Evolutionary conservation across 331 rosid genomes (phyloP), one percentile per base, ranked within the genome.

Genomic region (Malus hybrid): DNA sequence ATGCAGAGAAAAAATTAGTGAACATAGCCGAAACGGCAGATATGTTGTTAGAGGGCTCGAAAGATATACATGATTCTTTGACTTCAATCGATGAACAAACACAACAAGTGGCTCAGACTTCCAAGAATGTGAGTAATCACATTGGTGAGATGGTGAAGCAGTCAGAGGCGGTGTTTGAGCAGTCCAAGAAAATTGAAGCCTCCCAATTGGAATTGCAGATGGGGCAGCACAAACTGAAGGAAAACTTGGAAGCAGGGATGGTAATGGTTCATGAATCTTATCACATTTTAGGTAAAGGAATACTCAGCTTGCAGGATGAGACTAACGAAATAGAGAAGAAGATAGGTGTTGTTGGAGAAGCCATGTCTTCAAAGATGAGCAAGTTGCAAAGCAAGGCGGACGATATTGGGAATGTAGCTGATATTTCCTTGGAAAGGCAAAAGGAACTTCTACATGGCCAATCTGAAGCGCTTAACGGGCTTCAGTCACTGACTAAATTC

Each of bases 151-250:
- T 89, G 5, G 39, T 84, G n/a, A 85, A 79, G 42, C 86, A 89
- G 69, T 88, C 93, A 1, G 87, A 84, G 76, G 85, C 81, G 63
- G 82, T 87, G 30, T 85, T 73, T 69, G 96, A 86, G 64, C 88
- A 91, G 63, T 76, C 88, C 24, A 79, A 78, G 70, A 75, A 80
- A 80, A 89, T 91, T 66, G 86, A 86, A 20, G 85, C 74, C 3
- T 84, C 96, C 16, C 96, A 93, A 50, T 50, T 63, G 5, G 83
- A 89, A 26, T 63, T 93, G 66, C 71, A 86, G 67, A 89, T 85
- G 74, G 95, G 90, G 30, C 96, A 91, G 75, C 87, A 75, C 39
- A 80, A 68, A 33, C 78, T 93, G 93, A 91, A 75, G 79, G 81
- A 73, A 68, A 87, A 74, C 34, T 68, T 89, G 66, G 87, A 89